A percentile compares a stretch with the other conserved stretches of the same genome.
These are phyloP conservation scores for Papiliotrema terrestris DNA, from an alignment of 1,284 basidiomycete genomes.

Conservation along the genomic window DNA sequence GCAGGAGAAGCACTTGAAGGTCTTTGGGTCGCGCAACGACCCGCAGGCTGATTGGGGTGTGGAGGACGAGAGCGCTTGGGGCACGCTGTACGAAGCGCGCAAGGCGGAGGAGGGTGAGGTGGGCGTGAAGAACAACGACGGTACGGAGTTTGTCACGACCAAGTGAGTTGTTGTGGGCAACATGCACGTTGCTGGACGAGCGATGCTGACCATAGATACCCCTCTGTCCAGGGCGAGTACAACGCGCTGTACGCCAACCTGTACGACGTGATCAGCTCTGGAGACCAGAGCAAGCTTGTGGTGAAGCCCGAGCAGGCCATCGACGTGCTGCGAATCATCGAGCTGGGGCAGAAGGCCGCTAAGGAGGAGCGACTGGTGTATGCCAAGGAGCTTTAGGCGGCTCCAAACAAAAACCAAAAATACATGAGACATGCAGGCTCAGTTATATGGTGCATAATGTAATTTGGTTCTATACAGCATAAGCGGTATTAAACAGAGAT, in stretches of 20 bases:
- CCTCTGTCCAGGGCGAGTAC: slow-evolving; percentile 9
- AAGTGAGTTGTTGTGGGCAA: slow-evolving; percentile 6
- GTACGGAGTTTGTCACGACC: slow-evolving; percentile 3
- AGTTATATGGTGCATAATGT: too few relatives aligned
- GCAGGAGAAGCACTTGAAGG: slow-evolving; percentile 53
- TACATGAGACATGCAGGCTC: too few relatives aligned
- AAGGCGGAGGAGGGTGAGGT: neutral
- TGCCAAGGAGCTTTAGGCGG: neutral
- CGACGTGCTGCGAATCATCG: slow-evolving; percentile 20
- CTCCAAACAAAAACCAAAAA: too few relatives aligned
- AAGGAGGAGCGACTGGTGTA: slow-evolving; percentile 12
- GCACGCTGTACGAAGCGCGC: slow-evolving; percentile 7
- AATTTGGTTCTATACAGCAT: too few relatives aligned
- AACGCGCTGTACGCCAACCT: slow-evolving; percentile 19
- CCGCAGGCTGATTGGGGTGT: slow-evolving; percentile 9
- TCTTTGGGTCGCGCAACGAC: slow-evolving; percentile 10
- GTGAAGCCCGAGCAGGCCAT: slow-evolving; percentile 26
- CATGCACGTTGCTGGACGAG: neutral
- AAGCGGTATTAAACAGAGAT: too few relatives aligned
- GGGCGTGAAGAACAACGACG: neutral
- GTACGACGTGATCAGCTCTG: slow-evolving; percentile 12
- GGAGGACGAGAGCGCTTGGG: slow-evolving; percentile 20
- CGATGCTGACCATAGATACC: slow-evolving; percentile 1
- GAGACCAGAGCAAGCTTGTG: slow-evolving; percentile 13
- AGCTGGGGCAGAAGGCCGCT: slow-evolving; percentile 19